Percentiles rank a stretch among this genome's conserved stretches.
phyloP scores from a whole-genome alignment of 2,329 filamentous ascomycete species.

The Exophiala lecanii-corni region DNA sequence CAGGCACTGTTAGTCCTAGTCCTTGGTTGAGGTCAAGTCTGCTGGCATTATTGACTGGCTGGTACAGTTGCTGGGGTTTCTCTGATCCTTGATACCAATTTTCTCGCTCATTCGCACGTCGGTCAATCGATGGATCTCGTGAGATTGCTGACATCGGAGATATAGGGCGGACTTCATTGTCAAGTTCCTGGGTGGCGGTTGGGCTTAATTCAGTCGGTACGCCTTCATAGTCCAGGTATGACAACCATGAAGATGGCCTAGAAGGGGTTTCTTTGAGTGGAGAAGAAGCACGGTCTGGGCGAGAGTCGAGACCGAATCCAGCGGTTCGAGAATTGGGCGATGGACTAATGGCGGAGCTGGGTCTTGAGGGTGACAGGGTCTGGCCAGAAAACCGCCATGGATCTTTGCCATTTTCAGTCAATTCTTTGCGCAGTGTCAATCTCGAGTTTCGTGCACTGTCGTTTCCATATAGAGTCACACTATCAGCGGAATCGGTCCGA shows the following conservation, averaged over 20 bases:
- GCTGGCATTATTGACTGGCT: slow-evolving; percentile 9
- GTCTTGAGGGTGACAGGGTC: slow-evolving; percentile 30
- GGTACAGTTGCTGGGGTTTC: slow-evolving; percentile 11
- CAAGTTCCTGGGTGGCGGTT: slow-evolving; percentile 15
- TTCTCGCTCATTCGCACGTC: slow-evolving; percentile 12
- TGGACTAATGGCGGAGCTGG: slow-evolving; percentile 30
- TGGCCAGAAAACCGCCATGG: slow-evolving; percentile 24
- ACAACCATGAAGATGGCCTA: slow-evolving; percentile 25
- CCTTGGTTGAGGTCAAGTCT: slow-evolving; percentile 5
- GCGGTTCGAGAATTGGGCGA: slow-evolving; percentile 23
- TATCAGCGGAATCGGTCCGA: slow-evolving; percentile 58
- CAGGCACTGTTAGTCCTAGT: slow-evolving; percentile 12
- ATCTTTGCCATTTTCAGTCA: slow-evolving; percentile 22
- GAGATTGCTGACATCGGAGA: slow-evolving; percentile 24
- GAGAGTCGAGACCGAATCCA: slow-evolving; percentile 24
- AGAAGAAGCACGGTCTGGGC: slow-evolving; percentile 22
- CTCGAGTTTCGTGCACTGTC: slow-evolving; percentile 24
- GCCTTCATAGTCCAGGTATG: slow-evolving; percentile 26
- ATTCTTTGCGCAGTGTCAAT: slow-evolving; percentile 22
- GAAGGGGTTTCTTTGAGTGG: slow-evolving; percentile 12
- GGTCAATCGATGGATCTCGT: slow-evolving; percentile 14
- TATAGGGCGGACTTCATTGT: slow-evolving; percentile 21
- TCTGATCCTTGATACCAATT: slow-evolving; percentile 20
- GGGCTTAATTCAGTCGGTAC: slow-evolving; percentile 21
- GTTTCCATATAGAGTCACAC: slow-evolving; percentile 29